Conservation (phyloP, 306 rosid genomes). For the Carpinus fangiana region DNA sequence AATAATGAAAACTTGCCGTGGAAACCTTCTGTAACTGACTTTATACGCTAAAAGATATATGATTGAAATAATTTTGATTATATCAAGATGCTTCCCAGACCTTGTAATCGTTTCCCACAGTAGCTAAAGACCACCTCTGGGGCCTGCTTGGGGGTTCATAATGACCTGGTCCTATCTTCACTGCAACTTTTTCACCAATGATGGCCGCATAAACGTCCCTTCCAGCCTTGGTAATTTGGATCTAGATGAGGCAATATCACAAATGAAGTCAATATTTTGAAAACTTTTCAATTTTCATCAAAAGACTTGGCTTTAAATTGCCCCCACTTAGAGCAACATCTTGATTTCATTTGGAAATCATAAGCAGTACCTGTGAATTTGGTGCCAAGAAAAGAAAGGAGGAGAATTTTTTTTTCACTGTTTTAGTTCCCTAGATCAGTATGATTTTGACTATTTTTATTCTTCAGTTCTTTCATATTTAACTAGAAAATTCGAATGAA, state of each 20-base stretch:
- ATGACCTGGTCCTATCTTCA: slow-evolving; percentile 95
- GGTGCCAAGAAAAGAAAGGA: neutral
- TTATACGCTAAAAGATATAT: slow-evolving; percentile 26
- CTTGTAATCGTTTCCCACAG: slow-evolving; percentile 79
- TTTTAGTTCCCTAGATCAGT: neutral
- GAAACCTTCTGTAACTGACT: slow-evolving; percentile 3
- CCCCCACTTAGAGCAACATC: neutral
- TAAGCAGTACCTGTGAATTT: neutral
- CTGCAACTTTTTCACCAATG: slow-evolving; percentile 61
- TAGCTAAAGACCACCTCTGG: slow-evolving; percentile 53
- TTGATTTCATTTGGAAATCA: neutral
- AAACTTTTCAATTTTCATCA: neutral
- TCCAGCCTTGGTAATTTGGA: slow-evolving; percentile 69
- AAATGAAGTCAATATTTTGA: slow-evolving; percentile 20
- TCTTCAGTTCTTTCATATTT: neutral
- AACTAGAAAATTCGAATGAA: neutral
- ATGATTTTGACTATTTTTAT: neutral
- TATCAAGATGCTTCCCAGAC: slow-evolving; percentile 71
- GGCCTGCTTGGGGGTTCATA: slow-evolving; percentile 70
- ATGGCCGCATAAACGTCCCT: slow-evolving; percentile 93
- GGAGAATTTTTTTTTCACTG: neutral
- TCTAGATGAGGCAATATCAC: slow-evolving; percentile 39
- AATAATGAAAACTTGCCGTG: neutral
- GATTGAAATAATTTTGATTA: neutral
- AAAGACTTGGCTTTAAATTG: neutral